phyloP scores from a whole-genome alignment of 1,284 basidiomycete genomes.

The Moesziomyces parantarcticus region DNA sequence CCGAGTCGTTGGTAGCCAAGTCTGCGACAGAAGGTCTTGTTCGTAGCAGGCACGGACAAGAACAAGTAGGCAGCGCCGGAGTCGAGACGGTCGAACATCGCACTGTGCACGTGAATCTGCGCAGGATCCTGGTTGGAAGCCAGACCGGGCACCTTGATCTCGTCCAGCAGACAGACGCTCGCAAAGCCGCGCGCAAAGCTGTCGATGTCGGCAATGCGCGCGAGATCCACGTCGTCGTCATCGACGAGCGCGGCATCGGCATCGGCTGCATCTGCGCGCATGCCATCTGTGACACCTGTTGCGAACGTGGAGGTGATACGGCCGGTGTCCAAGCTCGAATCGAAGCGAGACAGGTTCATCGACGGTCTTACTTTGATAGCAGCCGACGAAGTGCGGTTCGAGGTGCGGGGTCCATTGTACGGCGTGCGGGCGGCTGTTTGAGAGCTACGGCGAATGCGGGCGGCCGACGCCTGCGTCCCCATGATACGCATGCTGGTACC shows the following conservation, averaged over 20 bases:
- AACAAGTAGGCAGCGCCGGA: constrained; percentile 21
- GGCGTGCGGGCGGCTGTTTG: constrained; percentile 42
- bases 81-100: constrained; percentile 11
- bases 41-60: constrained; percentile 17
- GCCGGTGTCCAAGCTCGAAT: constrained; percentile 25
- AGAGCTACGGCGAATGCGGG: constrained; percentile 41
- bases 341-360: constrained; percentile 35
- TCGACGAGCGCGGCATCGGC: constrained; percentile 15
- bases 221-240: constrained; percentile 20
- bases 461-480: constrained; percentile 16
- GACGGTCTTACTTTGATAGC: constrained; percentile 28
- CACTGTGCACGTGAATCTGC: constrained; percentile 10
- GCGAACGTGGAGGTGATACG: constrained; percentile 15
- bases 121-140: not conserved
- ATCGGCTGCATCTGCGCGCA: constrained; percentile 15
- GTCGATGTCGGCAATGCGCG: constrained; percentile 41
- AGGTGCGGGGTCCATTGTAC: constrained; percentile 37
- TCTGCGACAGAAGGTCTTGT: constrained; percentile 33
- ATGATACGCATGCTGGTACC: constrained; percentile 31
- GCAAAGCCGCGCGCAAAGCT: constrained; percentile 56
- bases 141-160: constrained; percentile 31
- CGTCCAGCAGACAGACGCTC: constrained; percentile 49
- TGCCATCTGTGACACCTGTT: constrained; percentile 12
- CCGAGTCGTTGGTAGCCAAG: constrained; percentile 27
- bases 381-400: constrained; percentile 25